Conservation (phyloP, 1,139 yeast species). For the Saccharomycopsis crataegensis region DNA sequence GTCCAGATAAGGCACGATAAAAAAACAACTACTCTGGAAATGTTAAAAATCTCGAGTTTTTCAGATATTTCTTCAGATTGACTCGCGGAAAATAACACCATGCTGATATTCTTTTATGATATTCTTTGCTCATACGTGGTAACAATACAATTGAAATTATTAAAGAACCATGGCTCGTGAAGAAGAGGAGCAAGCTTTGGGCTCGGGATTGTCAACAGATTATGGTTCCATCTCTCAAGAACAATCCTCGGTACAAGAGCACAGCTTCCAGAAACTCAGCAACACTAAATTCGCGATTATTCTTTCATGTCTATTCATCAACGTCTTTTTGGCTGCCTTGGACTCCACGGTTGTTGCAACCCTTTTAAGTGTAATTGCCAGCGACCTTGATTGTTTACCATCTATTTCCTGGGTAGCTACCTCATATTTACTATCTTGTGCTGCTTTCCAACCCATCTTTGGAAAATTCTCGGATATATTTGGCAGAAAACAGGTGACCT, state of each 20-base stretch:
- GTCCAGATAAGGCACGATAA: too few relatives aligned
- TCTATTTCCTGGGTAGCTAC: slow-evolving; percentile 54
- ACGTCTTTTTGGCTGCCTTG: slow-evolving; percentile 4
- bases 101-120: too few relatives aligned
- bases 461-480: slow-evolving; percentile 77
- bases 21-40: too few relatives aligned
- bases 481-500: slow-evolving; percentile 53
- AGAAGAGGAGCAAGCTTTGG: not conserved
- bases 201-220: not conserved
- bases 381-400: slow-evolving; percentile 44
- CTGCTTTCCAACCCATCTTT: slow-evolving; percentile 64
- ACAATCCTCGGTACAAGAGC: not conserved
- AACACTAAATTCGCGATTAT: not conserved
- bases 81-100: too few relatives aligned
- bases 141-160: too few relatives aligned
- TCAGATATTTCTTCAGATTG: too few relatives aligned
- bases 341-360: slow-evolving; percentile 9
- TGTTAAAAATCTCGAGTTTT: too few relatives aligned
- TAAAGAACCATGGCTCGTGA: too few relatives aligned
- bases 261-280: not conserved
- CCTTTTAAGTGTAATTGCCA: slow-evolving; percentile 33
- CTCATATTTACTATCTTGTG: slow-evolving; percentile 46
- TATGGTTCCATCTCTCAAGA: not conserved
- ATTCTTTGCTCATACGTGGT: too few relatives aligned
- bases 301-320: slow-evolving; percentile 4